These are phyloP conservation scores for Torulaspora gathmanii DNA, from an alignment of 805 yeast species.

Conservation along the genomic window DNA sequence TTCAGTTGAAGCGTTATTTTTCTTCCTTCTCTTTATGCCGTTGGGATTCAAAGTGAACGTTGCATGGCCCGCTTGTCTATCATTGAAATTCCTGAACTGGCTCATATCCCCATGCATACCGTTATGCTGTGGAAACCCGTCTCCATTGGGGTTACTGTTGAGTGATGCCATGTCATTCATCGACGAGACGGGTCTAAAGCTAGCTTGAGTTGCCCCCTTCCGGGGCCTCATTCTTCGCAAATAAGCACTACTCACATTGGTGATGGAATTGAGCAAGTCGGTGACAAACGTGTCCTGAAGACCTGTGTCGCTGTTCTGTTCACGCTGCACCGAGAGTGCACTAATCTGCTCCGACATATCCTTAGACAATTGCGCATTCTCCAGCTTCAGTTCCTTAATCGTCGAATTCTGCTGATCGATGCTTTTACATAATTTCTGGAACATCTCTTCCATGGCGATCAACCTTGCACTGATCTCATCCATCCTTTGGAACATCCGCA, in stretches of 20 bases:
- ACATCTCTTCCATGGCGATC: constrained; percentile 32
- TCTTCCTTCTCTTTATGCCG: constrained; percentile 31
- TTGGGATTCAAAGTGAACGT: constrained; percentile 33
- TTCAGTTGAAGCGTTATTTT: constrained; percentile 5
- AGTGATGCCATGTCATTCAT: constrained; percentile 2
- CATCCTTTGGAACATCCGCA: constrained; percentile 33
- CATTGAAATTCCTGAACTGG: constrained; percentile 5
- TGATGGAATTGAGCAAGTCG: constrained; percentile 30
- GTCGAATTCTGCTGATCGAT: constrained; percentile 24
- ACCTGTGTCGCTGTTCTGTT: constrained; percentile 4
- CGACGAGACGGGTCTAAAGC: not conserved
- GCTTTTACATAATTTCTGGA: constrained; percentile 24
- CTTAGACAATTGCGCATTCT: constrained; percentile 7
- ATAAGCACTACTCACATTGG: constrained; percentile 30
- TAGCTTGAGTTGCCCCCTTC: not conserved
- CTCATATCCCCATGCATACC: constrained; percentile 3
- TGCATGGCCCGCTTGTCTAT: constrained; percentile 6
- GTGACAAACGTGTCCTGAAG: constrained; percentile 24
- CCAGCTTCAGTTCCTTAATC: constrained; percentile 13
- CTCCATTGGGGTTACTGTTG: not conserved
- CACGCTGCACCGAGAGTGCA: constrained; percentile 4
- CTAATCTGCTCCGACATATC: constrained; percentile 7
- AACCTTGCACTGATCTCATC: constrained; percentile 33
- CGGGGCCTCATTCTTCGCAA: constrained; percentile 18
- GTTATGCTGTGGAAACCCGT: constrained; percentile 3